Evolutionary conservation across 2,329 filamentous ascomycete species (phyloP).

Genomic region (Talaromyces sp.): DNA sequence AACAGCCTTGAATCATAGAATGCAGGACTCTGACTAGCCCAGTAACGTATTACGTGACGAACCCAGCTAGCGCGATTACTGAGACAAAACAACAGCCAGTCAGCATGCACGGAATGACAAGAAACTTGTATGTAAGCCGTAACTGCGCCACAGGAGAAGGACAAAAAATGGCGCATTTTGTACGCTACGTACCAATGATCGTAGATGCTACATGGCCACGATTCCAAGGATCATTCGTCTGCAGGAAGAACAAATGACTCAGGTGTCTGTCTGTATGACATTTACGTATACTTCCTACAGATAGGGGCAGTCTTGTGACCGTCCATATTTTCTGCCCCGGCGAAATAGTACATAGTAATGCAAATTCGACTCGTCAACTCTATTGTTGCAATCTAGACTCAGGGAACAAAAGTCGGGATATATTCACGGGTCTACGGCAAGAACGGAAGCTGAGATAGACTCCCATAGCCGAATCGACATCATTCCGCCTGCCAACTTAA

Average conservation of each 20-base stretch:
- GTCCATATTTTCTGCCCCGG: background rate
- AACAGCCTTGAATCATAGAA: too few species aligned
- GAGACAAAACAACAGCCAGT: background rate
- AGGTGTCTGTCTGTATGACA: background rate
- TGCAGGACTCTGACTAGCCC: background rate
- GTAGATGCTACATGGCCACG: background rate
- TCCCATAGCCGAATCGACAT: slow-evolving; percentile 8
- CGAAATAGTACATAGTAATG: background rate
- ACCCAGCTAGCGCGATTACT: background rate
- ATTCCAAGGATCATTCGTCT: background rate
- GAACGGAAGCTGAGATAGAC: background rate
- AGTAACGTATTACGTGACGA: background rate
- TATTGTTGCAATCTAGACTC: background rate
- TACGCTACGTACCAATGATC: background rate
- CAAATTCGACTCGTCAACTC: background rate
- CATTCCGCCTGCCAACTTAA: background rate
- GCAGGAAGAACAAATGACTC: background rate
- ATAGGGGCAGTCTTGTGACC: background rate
- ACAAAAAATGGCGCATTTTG: background rate
- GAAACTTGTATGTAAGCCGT: slow-evolving; percentile 17
- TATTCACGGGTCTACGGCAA: slow-evolving; percentile 4
- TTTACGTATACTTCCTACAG: background rate
- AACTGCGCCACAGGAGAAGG: slow-evolving; percentile 25
- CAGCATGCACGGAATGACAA: background rate
- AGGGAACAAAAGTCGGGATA: background rate